phyloP scores from a whole-genome alignment of 352 stramenopile species.

The Pythium phragmiticola region DNA sequence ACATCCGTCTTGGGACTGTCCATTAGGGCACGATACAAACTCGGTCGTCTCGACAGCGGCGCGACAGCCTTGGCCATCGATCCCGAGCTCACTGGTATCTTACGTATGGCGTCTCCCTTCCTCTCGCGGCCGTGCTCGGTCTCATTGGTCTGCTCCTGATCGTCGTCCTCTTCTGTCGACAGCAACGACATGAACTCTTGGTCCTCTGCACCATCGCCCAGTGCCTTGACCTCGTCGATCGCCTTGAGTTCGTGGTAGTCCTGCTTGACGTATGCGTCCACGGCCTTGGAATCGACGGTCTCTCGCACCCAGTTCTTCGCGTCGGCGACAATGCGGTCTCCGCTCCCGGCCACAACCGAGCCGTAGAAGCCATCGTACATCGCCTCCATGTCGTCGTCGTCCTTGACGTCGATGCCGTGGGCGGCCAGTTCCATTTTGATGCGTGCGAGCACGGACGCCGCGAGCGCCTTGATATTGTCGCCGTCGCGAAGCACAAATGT shows the following conservation, averaged over 20 bases:
- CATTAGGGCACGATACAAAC: conserved; percentile 18
- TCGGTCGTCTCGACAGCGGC: conserved; percentile 25
- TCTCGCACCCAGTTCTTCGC: conserved; percentile 67
- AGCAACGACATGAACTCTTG: conserved; percentile 62
- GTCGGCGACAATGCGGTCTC: conserved; percentile 60
- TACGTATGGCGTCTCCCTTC: background rate
- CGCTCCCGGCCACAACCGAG: conserved; percentile 47
- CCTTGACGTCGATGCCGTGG: conserved; percentile 60
- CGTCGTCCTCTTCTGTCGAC: conserved; percentile 27
- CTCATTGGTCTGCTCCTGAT: background rate
- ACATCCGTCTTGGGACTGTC: conserved; percentile 9
- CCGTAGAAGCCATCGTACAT: conserved; percentile 67
- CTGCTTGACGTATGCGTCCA: conserved; percentile 55
- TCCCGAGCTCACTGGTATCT: background rate
- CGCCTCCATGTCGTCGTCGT: conserved; percentile 45
- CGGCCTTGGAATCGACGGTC: conserved; percentile 37
- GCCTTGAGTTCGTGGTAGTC: conserved; percentile 63
- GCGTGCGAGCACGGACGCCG: conserved; percentile 50
- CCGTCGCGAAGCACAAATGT: conserved; percentile 68
- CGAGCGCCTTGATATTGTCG: conserved; percentile 60
- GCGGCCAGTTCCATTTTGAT: conserved; percentile 65
- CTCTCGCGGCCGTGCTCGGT: too few relatives aligned
- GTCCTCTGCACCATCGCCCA: conserved; percentile 47
- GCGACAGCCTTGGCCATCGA: conserved; percentile 1
- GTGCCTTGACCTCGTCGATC: conserved; percentile 47